Percentiles rank a stretch among this genome's conserved stretches.
phyloP scores from a whole-genome alignment of 306 rosid species.

The Neltuma alba region DNA sequence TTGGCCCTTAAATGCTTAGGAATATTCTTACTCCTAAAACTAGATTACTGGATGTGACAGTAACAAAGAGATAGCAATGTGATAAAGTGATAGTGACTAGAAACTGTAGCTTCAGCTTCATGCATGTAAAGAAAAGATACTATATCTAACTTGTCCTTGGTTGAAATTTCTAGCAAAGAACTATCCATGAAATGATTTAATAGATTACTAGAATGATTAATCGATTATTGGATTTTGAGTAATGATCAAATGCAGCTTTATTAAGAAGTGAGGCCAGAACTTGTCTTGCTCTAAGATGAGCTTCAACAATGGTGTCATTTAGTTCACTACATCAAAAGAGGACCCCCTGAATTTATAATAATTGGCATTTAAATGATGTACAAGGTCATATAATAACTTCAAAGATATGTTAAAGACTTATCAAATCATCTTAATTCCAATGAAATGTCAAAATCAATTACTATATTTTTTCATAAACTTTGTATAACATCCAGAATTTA shows the following conservation, averaged over 20 bases:
- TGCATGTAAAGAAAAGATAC: not conserved
- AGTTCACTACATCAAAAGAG: conserved; percentile 70
- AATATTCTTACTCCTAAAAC: too few relatives aligned
- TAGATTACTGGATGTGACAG: too few relatives aligned
- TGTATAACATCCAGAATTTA: too few relatives aligned
- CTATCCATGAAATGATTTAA: too few relatives aligned
- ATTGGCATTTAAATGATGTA: not conserved
- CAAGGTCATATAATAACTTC: conserved; percentile 22
- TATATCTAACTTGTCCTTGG: not conserved
- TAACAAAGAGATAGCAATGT: conserved; percentile 16
- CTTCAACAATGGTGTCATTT: conserved; percentile 91
- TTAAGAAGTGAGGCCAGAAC: conserved; percentile 86
- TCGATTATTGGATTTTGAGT: conserved; percentile 67
- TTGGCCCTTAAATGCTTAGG: too few relatives aligned
- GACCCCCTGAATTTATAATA: conserved; percentile 35
- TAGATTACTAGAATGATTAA: conserved; percentile 77
- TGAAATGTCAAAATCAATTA: not conserved
- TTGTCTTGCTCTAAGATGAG: conserved; percentile 89
- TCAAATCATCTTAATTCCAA: conserved; percentile 1
- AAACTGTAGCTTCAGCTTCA: not conserved
- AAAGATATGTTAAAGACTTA: not conserved
- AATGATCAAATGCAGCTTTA: conserved; percentile 61
- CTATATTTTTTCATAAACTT: conserved; percentile 9
- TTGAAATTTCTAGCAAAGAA: conserved; percentile 8
- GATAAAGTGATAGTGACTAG: conserved; percentile 1